Percentiles rank a stretch among this genome's conserved stretches.
phyloP scores from a whole-genome alignment of 495 filamentous ascomycete genomes.

The Lophiostoma macrostomum region DNA sequence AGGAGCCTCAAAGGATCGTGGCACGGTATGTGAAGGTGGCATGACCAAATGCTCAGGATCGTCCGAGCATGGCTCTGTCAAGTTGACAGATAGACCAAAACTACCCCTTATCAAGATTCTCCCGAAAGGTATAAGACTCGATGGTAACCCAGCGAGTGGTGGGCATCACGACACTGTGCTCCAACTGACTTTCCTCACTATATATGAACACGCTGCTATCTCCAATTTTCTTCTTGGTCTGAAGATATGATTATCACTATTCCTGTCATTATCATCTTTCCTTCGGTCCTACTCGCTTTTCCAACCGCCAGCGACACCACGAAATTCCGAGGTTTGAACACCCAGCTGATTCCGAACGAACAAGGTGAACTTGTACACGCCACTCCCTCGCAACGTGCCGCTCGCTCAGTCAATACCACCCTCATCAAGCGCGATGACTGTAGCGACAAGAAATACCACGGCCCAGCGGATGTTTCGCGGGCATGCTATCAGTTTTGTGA shows the following conservation, averaged over 20 bases:
- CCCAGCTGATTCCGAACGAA: slow-evolving; percentile 1
- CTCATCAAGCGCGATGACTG: background rate
- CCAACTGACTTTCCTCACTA: no score
- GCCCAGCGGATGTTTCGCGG: background rate
- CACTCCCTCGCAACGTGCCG: background rate
- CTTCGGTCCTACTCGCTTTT: background rate
- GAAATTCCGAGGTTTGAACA: background rate
- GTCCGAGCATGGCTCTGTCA: no score
- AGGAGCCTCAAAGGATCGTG: no score
- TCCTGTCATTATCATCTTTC: background rate
- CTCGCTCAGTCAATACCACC: background rate
- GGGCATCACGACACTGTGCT: no score
- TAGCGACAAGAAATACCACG: slow-evolving; percentile 2
- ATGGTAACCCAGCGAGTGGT: no score
- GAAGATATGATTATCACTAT: background rate
- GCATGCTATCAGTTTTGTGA: slow-evolving; percentile 1
- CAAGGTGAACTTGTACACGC: slow-evolving; percentile 1
- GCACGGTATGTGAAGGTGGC: no score
- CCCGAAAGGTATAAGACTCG: no score
- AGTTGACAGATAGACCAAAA: no score
- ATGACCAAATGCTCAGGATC: no score
- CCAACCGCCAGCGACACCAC: background rate
- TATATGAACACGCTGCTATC: no score
- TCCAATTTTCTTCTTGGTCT: background rate
- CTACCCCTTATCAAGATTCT: no score